A percentile compares a stretch with the other conserved stretches of the same genome.
phyloP scores from a whole-genome alignment of 2,329 filamentous ascomycete genomes.

The Boeremia exigua region DNA sequence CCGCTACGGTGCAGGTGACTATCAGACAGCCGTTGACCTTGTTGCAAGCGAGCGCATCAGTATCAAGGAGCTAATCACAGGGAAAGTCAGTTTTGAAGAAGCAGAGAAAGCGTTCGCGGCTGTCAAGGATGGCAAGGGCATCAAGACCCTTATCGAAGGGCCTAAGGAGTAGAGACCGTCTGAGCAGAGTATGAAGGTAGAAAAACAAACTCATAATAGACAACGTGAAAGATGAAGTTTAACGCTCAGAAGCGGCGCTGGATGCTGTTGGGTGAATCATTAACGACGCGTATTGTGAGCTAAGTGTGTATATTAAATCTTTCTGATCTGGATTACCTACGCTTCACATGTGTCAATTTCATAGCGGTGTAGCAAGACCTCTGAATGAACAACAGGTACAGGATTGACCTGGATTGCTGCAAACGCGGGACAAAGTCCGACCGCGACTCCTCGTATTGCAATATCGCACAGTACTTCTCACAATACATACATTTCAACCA shows the following conservation, averaged over 20 bases:
- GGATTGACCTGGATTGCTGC: too few relatives aligned
- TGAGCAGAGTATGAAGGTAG: background rate
- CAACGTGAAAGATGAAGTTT: background rate
- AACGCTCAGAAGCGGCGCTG: background rate
- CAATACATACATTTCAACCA: too few relatives aligned
- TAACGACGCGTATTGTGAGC: background rate
- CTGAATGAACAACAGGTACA: too few relatives aligned
- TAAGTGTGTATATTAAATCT: background rate
- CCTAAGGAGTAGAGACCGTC: slow-evolving; percentile 30
- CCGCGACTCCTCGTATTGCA: too few relatives aligned
- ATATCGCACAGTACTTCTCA: too few relatives aligned
- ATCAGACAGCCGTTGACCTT: slow-evolving; percentile 80
- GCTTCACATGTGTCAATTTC: too few relatives aligned
- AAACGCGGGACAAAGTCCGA: too few relatives aligned
- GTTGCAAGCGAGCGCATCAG: slow-evolving; percentile 73
- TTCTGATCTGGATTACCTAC: too few relatives aligned
- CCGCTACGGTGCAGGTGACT: slow-evolving; percentile 87
- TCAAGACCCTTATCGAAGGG: slow-evolving; percentile 65
- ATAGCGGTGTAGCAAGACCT: too few relatives aligned
- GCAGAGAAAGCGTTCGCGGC: slow-evolving; percentile 87
- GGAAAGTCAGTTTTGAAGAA: slow-evolving; percentile 76
- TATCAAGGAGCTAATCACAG: slow-evolving; percentile 80
- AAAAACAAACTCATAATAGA: background rate
- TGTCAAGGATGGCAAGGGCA: slow-evolving; percentile 82
- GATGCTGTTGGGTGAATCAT: background rate